Base-by-base conservation (phyloP, 116 monocot genomes). In the Phalaenopsis hybrid region DNA sequence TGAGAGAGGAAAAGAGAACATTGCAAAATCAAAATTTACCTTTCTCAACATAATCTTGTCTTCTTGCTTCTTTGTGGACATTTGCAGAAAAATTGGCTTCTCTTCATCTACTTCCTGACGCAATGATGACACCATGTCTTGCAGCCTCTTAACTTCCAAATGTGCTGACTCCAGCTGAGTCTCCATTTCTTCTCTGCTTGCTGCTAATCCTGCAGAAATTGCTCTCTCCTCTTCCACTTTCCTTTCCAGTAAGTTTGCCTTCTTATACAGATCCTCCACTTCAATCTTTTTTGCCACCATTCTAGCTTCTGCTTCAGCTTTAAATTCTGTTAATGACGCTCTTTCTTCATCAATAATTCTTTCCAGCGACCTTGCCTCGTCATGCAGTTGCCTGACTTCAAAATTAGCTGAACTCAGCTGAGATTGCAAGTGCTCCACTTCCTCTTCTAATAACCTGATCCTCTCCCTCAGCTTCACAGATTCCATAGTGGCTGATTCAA, bases 21-120 rank as follows among this genome's bases (percentile, higher is more conserved):
- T 15, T 52, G 34, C 50, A 69, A 79, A 28, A 80, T 48, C 28
- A 78, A 85, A 79, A 80, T 57, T 75, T 83, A 94, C 94, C 91
- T 97, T 86, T 81, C 82, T 92, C 16, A 87, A 78, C 77, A 92
- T 94, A 41, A 88, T 78, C 37, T 88, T 85, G 70, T 79, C 78
- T 67, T 87, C 86, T n/a, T 75, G 81, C 78, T 90, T 91, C 73
- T 55, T 91, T 81, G 44, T 82, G 10, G 67, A 72, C 4, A 90
- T 20, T 77, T 28, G 28, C 28, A 28, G 28, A 28, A 28, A 28
- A 28, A 28, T 28, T 28, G 28, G 28, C 28, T 28, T 28, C 28
- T 28, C 28, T 28, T 28, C 28, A 28, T 28, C 28, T 28, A 28
- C 28, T 28, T 85, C 85, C 41, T n/a, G 49, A 83, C 90, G 84